Evolutionary conservation across 345 rosid species (phyloP).

Genomic region (Carallia pectinifolia): DNA sequence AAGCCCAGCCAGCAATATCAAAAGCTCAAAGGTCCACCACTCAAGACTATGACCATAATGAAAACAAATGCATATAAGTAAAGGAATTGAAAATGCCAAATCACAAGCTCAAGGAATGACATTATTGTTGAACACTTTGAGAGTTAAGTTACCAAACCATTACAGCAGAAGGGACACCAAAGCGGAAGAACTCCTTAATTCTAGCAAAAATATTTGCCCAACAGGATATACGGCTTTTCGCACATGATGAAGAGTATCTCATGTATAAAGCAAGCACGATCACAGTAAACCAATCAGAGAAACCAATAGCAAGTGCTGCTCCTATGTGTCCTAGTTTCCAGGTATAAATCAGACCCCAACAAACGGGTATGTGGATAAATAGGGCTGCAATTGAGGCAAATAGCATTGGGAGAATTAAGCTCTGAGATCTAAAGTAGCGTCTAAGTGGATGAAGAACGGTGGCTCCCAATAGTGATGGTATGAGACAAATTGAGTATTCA

Average conservation of each 20-base stretch:
- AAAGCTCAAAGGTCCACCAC: slow-evolving; percentile 3
- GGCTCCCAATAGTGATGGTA: slow-evolving; percentile 31
- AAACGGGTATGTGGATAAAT: slow-evolving; percentile 29
- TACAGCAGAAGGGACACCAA: slow-evolving; percentile 47
- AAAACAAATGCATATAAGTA: neutral
- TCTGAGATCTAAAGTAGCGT: slow-evolving; percentile 35
- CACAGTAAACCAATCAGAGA: slow-evolving; percentile 47
- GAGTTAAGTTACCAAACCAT: slow-evolving; percentile 26
- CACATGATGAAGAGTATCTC: slow-evolving; percentile 37
- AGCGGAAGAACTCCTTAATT: slow-evolving; percentile 32
- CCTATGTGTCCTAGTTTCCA: slow-evolving; percentile 32
- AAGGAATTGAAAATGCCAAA: no score
- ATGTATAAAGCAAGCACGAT: slow-evolving; percentile 32
- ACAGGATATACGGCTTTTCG: slow-evolving; percentile 25
- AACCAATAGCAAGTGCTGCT: slow-evolving; percentile 41
- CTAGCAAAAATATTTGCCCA: slow-evolving; percentile 22
- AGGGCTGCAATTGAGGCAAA: slow-evolving; percentile 20
- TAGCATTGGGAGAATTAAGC: slow-evolving; percentile 38
- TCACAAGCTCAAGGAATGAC: no score
- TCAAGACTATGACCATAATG: neutral
- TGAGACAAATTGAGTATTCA: slow-evolving; percentile 25
- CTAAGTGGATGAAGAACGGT: slow-evolving; percentile 29
- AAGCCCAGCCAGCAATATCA: neutral
- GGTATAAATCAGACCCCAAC: slow-evolving; percentile 41
- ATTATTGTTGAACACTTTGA: no score